Evolutionary conservation across 2,329 filamentous ascomycete species (phyloP).

Genomic region (Colletotrichum sidae): DNA sequence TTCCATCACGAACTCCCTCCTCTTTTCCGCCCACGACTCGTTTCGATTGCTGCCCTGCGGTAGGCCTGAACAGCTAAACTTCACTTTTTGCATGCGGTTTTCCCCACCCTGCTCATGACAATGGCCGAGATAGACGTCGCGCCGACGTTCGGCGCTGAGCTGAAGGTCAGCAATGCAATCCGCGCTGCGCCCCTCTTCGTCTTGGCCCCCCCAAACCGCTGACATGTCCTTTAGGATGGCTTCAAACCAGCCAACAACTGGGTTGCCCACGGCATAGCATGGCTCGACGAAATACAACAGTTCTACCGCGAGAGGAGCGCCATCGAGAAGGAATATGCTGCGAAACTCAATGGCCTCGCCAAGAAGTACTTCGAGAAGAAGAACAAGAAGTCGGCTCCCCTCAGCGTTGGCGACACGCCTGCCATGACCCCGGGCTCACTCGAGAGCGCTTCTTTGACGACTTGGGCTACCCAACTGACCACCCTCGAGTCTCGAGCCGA

Average conservation of each 20-base stretch:
- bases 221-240: constrained; percentile 74
- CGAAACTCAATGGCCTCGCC: constrained; percentile 86
- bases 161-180: constrained; percentile 75
- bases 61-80: constrained; percentile 10
- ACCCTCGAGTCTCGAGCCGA: constrained; percentile 88
- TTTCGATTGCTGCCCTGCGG: not conserved
- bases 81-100: constrained; percentile 28
- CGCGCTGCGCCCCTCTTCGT: constrained; percentile 1
- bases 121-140: constrained; percentile 88
- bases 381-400: constrained; percentile 83
- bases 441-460: constrained; percentile 95
- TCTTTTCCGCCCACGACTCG: constrained; percentile 8
- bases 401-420: constrained; percentile 95
- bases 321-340: constrained; percentile 97
- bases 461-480: constrained; percentile 93
- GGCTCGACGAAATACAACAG: constrained; percentile 96
- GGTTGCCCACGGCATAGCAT: constrained; percentile 89
- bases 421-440: constrained; percentile 94
- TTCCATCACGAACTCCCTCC: constrained; percentile 18
- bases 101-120: constrained; percentile 14
- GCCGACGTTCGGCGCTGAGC: constrained; percentile 91
- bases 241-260: constrained; percentile 96
- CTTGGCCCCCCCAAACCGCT: constrained; percentile 32
- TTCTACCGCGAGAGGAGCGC: constrained; percentile 95
- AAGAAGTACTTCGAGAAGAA: constrained; percentile 99